phyloP scores from a whole-genome alignment of 208 protist genomes.

The Tetramitus jugosus region DNA sequence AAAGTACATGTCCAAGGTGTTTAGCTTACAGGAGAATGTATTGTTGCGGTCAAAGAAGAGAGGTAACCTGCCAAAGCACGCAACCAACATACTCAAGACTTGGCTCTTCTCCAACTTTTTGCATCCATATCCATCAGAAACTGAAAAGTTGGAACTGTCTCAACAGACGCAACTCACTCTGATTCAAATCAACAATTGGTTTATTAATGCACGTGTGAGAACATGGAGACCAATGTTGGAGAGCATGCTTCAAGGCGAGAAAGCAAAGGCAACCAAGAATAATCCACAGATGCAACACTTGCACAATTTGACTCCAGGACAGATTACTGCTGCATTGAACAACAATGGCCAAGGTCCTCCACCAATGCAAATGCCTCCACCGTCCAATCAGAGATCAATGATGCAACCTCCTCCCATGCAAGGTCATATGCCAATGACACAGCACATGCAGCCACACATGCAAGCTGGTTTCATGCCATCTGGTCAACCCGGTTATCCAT shows the following conservation, averaged over 20 bases:
- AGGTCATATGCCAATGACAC: no score
- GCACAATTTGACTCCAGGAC: no score
- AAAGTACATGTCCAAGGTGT: slow-evolving; percentile 17
- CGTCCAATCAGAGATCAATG: no score
- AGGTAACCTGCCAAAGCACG: slow-evolving; percentile 28
- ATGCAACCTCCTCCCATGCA: no score
- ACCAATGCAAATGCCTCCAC: no score
- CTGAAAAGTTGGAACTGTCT: slow-evolving; percentile 26
- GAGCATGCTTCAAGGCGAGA: slow-evolving; percentile 12
- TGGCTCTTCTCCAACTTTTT: slow-evolving; percentile 27
- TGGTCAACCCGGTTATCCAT: no score
- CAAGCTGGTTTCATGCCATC: no score
- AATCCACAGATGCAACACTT: no score
- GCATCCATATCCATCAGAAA: slow-evolving; percentile 32
- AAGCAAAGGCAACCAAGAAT: no score
- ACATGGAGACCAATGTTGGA: slow-evolving; percentile 29
- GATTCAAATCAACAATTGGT: slow-evolving; percentile 37
- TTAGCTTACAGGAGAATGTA: slow-evolving; percentile 13
- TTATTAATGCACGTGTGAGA: slow-evolving; percentile 32
- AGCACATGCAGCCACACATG: no score
- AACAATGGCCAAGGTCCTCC: no score
- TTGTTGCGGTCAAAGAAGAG: slow-evolving; percentile 6
- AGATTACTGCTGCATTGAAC: no score
- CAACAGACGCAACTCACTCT: slow-evolving; percentile 20
- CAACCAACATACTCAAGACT: slow-evolving; percentile 21